phyloP scores from a whole-genome alignment of 2,329 filamentous ascomycete genomes.

The Talaromyces sp. region DNA sequence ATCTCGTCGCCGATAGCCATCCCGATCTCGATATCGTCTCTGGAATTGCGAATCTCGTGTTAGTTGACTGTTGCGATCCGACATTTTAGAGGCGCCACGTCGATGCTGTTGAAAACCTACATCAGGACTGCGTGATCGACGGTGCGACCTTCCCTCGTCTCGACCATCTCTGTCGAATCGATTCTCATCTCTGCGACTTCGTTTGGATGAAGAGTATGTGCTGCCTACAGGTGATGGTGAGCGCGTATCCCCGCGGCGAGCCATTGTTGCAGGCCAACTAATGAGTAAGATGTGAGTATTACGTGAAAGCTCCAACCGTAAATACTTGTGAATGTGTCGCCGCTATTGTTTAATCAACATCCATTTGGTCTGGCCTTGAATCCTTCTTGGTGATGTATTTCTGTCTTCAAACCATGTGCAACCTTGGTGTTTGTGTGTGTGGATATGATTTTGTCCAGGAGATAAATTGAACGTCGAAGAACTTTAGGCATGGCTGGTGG shows the following conservation, averaged over 20 bases:
- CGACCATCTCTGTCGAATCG: slow-evolving; percentile 53
- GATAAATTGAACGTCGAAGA: not conserved
- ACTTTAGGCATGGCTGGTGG: not conserved
- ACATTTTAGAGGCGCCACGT: not conserved
- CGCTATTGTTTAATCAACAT: slow-evolving; percentile 10
- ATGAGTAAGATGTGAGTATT: slow-evolving; percentile 47
- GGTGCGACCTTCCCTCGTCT: slow-evolving; percentile 51
- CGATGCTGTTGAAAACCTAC: slow-evolving; percentile 34
- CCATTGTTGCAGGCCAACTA: slow-evolving; percentile 57
- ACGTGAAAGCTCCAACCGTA: slow-evolving; percentile 36
- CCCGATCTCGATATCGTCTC: slow-evolving; percentile 56
- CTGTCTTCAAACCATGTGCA: not conserved
- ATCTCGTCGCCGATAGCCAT: slow-evolving; percentile 60
- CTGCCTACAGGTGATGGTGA: slow-evolving; percentile 94
- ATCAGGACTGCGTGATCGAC: slow-evolving; percentile 50
- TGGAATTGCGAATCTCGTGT: slow-evolving; percentile 51
- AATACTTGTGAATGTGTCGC: slow-evolving; percentile 6
- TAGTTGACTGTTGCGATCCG: not conserved
- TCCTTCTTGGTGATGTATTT: not conserved
- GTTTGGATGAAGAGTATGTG: slow-evolving; percentile 70
- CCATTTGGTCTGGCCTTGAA: slow-evolving; percentile 5
- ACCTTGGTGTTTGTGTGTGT: not conserved
- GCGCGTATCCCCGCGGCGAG: slow-evolving; percentile 65
- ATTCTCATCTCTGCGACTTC: slow-evolving; percentile 55
- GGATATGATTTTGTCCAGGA: not conserved